Evolutionary conservation across 1,139 yeast species (phyloP).

Genomic region (Hansenula sp.): DNA sequence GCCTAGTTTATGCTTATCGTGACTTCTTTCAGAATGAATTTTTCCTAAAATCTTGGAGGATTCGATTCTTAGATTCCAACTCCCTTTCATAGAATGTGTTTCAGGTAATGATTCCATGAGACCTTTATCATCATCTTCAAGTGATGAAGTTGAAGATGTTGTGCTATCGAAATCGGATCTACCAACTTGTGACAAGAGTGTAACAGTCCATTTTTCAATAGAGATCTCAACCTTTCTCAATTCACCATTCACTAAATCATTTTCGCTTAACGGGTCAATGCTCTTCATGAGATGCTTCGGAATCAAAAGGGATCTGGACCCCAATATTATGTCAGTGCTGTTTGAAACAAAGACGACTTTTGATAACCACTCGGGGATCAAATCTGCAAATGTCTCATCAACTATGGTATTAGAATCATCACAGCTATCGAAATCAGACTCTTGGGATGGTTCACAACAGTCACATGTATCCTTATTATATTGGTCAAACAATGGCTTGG

Average conservation of each 20-base stretch:
- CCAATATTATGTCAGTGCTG: constrained; percentile 37
- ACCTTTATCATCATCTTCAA: constrained; percentile 29
- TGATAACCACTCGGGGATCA: constrained; percentile 20
- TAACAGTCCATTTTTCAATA: constrained; percentile 22
- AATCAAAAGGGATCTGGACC: constrained; percentile 60
- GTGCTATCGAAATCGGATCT: constrained; percentile 1
- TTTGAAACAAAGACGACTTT: constrained; percentile 6
- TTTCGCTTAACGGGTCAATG: constrained; percentile 31
- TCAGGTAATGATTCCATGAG: constrained; percentile 25
- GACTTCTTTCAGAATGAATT: constrained; percentile 29
- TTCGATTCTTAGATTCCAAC: constrained; percentile 11
- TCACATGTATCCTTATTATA: constrained; percentile 3
- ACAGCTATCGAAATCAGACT: neutral
- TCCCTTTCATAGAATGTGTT: constrained; percentile 3
- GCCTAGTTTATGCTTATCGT: constrained; percentile 22
- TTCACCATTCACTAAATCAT: constrained; percentile 39
- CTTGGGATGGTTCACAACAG: neutral
- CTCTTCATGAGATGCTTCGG: constrained; percentile 36
- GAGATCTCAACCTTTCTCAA: constrained; percentile 33
- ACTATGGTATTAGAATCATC: constrained; percentile 1
- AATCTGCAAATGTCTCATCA: constrained; percentile 7
- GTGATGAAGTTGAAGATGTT: constrained; percentile 11
- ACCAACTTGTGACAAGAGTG: neutral
- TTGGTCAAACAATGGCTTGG: constrained; percentile 11
- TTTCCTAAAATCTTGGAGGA: constrained; percentile 20